A percentile compares a stretch with the other conserved stretches of the same genome.
Evolutionary conservation across 768 basidiomycete genomes (phyloP).

Genomic region (Pisolithus orientalis): DNA sequence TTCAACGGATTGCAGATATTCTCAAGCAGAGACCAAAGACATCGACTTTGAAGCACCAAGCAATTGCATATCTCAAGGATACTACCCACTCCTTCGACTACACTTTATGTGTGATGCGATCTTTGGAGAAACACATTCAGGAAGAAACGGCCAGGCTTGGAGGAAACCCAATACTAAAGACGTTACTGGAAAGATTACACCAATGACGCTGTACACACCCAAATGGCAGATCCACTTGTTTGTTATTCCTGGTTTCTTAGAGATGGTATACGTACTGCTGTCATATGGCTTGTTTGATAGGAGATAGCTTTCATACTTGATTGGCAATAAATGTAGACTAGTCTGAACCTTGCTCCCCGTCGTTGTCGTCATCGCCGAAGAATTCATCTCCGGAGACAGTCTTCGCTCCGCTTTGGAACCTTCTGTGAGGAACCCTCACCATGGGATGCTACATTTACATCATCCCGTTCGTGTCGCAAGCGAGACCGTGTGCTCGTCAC

Average conservation of each 20-base stretch:
- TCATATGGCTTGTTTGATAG: background rate
- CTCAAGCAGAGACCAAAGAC: conserved; percentile 81
- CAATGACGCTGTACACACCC: background rate
- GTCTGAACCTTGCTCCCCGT: conserved; percentile 8
- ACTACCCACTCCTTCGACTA: conserved; percentile 78
- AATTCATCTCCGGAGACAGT: conserved; percentile 20
- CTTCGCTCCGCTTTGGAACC: conserved; percentile 4
- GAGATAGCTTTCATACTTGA: background rate
- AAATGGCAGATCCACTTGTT: background rate
- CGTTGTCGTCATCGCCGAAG: conserved; percentile 24
- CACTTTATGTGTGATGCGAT: conserved; percentile 50
- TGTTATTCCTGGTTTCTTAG: background rate
- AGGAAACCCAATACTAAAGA: conserved; percentile 58
- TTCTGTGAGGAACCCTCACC: conserved; percentile 1
- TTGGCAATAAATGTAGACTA: conserved; percentile 10
- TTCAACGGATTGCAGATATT: conserved; percentile 48
- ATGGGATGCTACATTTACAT: conserved; percentile 1
- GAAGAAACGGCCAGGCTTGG: conserved; percentile 65
- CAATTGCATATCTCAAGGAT: conserved; percentile 66
- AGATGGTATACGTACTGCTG: too few species aligned
- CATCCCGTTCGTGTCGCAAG: background rate
- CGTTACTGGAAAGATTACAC: conserved; percentile 44
- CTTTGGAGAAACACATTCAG: conserved; percentile 28
- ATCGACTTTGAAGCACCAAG: conserved; percentile 68
- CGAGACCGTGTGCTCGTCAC: conserved; percentile 4